A percentile compares a stretch with the other conserved stretches of the same genome.
These are phyloP conservation scores for Ustilago lituana DNA, from an alignment of 1,284 basidiomycete species.

Conservation along the genomic window DNA sequence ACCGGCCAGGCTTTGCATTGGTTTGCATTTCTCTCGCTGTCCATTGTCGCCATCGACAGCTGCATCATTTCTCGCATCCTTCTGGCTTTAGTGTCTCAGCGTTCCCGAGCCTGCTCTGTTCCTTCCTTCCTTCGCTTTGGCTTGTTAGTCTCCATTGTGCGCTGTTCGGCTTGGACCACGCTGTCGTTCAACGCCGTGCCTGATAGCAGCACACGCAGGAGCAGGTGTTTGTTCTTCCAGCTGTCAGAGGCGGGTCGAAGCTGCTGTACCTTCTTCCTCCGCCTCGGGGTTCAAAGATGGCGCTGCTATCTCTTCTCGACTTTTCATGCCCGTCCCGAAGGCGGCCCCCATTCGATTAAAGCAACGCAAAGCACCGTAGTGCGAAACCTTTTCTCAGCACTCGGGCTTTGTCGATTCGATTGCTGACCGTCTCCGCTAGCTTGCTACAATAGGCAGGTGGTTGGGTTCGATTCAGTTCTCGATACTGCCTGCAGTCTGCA, in stretches of 20 bases:
- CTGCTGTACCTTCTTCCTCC: constrained; percentile 13
- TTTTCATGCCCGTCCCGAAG: constrained; percentile 38
- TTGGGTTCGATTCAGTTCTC: background rate
- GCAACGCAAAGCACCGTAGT: constrained; percentile 8
- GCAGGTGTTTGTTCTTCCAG: constrained; percentile 1
- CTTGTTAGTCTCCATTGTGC: constrained; percentile 5
- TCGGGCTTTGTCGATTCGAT: background rate
- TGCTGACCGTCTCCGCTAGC: background rate
- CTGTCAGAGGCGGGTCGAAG: constrained; percentile 28
- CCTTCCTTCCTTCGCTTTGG: background rate
- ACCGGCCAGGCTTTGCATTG: constrained; percentile 7
- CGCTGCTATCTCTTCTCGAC: background rate
- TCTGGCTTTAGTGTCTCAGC: constrained; percentile 12
- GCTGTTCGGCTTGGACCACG: constrained; percentile 15
- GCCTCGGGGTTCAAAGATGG: constrained; percentile 21
- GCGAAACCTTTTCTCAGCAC: constrained; percentile 8
- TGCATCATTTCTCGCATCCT: constrained; percentile 6
- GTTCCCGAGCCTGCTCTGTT: constrained; percentile 12
- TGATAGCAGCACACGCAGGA: too few relatives aligned
- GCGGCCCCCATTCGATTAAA: constrained; percentile 3
- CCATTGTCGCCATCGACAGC: constrained; percentile 5
- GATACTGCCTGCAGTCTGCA: constrained; percentile 2
- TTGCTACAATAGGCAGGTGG: constrained; percentile 7
- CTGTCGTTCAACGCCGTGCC: background rate
- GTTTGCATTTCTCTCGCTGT: background rate